Evolutionary conservation across 164 flowering plant species (phyloP), one percentile per base, ranked within the genome.

Genomic region (Dillenia suffruticosa): DNA sequence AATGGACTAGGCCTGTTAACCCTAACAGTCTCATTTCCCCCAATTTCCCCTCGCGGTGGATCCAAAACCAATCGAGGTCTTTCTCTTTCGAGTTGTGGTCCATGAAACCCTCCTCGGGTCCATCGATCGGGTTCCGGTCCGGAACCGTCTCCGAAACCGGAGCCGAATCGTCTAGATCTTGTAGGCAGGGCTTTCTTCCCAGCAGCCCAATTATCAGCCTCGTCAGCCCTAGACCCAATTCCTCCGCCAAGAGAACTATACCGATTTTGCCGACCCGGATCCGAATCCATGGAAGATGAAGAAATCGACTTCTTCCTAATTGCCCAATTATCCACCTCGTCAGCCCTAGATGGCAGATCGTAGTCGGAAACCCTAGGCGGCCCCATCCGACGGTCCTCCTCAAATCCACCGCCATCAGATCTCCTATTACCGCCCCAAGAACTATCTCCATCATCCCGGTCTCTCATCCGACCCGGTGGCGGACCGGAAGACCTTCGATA

Each of bases 311-410:
- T 90, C 73, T 92, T 86, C 19, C 43, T 68, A 49, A 55, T 22
- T 19, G 79, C 85, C 97, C 96, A 93, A 58, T 88, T 82, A 69
- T 90, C 96, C 2, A 80, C 96, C 76, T 82, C 97, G 58, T 89
- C 94, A 9, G 95, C 98, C 63, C 96, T 79, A 46, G 93, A 90
- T 2, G 89, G 90, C 51, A 76, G 92, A 69, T 86, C 89, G 9
- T 63, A 78, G 50, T 87, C 97, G 40, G 88, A 77, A 76, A 32
- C 85, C 81, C 94, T 84, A 73, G 86, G 52, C 12, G 77, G 66
- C 3, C 72, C 67, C 44, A 73, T 79, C 54, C 87, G 64, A 8
- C 87, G 74, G 46, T 82, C 93, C 2, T 88, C 95, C 14, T 83
- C 90, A 56, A 85, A 88, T 32, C 40, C 40, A n/a, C 93, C 86